Evolutionary conservation across 129 eudicot genomes (phyloP).

Genomic region (Flaveria trinervia): DNA sequence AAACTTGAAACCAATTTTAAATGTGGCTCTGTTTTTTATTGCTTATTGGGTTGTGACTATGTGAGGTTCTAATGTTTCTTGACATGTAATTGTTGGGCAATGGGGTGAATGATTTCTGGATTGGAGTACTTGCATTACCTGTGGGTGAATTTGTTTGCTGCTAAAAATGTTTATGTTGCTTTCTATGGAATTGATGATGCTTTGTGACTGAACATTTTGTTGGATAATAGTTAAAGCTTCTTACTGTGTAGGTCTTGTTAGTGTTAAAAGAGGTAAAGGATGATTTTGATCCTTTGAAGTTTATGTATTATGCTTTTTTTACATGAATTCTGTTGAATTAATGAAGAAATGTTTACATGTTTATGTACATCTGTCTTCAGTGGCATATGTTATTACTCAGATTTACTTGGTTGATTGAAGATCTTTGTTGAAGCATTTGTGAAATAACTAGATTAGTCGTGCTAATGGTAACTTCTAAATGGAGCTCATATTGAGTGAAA

Average conservation of each 20-base stretch:
- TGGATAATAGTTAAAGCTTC: not conserved
- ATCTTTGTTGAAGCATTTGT: not conserved
- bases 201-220: slow-evolving; percentile 10
- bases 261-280: not conserved
- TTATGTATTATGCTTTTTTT: slow-evolving; percentile 1
- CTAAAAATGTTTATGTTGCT: slow-evolving; percentile 11
- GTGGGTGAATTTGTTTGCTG: slow-evolving; percentile 7
- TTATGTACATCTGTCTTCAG: no score
- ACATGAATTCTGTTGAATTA: slow-evolving; percentile 3
- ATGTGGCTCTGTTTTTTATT: no score
- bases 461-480: not conserved
- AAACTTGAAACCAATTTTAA: no score
- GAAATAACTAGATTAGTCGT: not conserved
- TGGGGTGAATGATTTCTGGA: not conserved
- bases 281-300: slow-evolving; percentile 8
- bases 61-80: not conserved
- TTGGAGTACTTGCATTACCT: not conserved
- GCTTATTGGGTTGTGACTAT: no score
- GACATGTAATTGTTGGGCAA: not conserved
- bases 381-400: not conserved
- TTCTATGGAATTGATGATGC: slow-evolving; percentile 17
- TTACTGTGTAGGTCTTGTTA: not conserved
- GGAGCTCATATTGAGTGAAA: not conserved
- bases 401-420: not conserved
- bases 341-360: not conserved